Evolutionary conservation across 257 asterid genomes (phyloP), one percentile per base, ranked within the genome.

Genomic region (Lycium barbarum): DNA sequence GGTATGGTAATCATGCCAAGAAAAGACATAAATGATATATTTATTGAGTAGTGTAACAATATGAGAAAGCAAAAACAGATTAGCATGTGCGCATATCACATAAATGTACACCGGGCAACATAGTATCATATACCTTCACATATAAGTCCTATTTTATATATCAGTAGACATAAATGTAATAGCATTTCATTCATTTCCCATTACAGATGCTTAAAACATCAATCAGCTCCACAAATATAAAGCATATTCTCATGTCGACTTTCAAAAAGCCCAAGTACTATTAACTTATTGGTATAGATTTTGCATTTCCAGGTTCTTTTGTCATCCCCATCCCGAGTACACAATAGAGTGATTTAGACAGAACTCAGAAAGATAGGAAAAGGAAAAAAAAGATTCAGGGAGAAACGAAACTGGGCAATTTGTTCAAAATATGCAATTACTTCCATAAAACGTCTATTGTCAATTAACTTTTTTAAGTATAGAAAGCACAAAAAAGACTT

Each of bases 311-410:
- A 71, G 53, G 78, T 18, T 43, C 57, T 33, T 71, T 5, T 43
- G 45, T 22, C 20, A 3, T 26, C 22, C 22, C 22, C 40, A 11
- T 4, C 72, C 58, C 20, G 8, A 73, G 35, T 20, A 11, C 63
- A 49, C 81, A 51, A 51, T 73, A 73, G 59, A 26, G 49, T 49
- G 2, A 59, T 73, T 47, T 11, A 20, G 40, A 45, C 40, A 73
- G 40, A 47, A 73, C 81, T 73, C 81, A 76, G 61, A 76, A 51
- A 76, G 63, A 49, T 76, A 13, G 81, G 81, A 13, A 14, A 76
- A 76, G 81, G 33, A 10, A 3, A 47, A 12, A 26, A 73, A 20
- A n/a, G 57, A 72, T 45, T 47, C 1, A 49, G 58, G 61, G 43
- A 74, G 79, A 70, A 70, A 40, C 79, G 79, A 70, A 70, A 38